A percentile compares a stretch with the other conserved stretches of the same genome.
Conservation (phyloP, 805 yeast genomes). For the Cyberlindnera japonica region DNA sequence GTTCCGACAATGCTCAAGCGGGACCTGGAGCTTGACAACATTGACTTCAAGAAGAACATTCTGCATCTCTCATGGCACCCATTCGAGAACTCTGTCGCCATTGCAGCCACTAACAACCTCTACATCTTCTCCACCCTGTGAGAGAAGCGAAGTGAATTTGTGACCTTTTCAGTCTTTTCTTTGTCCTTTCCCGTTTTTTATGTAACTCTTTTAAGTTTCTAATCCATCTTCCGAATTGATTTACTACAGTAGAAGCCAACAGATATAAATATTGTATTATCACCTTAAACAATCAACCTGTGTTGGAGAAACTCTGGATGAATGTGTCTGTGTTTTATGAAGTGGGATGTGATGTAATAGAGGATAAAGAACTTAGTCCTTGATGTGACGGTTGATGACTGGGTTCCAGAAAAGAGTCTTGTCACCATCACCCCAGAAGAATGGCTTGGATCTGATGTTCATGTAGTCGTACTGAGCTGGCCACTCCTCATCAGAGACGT, state of each 20-base stretch:
- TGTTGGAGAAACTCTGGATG: background rate
- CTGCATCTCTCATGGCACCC: conserved; percentile 99
- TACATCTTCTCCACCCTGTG: conserved; percentile 77
- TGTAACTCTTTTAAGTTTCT: too few species aligned
- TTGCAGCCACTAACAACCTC: conserved; percentile 95
- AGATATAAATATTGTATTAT: too few species aligned
- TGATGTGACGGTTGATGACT: conserved; percentile 82
- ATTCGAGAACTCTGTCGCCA: conserved; percentile 90
- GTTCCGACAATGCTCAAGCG: conserved; percentile 40
- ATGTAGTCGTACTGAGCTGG: conserved; percentile 88
- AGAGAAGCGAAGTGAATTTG: conserved; percentile 8
- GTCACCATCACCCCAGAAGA: conserved; percentile 99
- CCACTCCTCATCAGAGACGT: conserved; percentile 84
- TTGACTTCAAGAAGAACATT: conserved; percentile 92
- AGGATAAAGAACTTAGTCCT: conserved; percentile 11
- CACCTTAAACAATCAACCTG: too few species aligned
- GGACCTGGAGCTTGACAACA: conserved; percentile 50
- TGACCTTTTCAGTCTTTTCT: background rate
- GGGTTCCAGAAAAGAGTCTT: conserved; percentile 96
- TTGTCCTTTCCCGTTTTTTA: background rate
- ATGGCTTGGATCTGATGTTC: conserved; percentile 82
- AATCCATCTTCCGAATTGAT: too few species aligned
- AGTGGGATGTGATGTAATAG: too few species aligned
- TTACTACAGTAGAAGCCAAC: too few species aligned
- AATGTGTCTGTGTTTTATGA: background rate